Evolutionary conservation across 805 yeast genomes (phyloP).

Genomic region (Yamadazyma kitorensis): DNA sequence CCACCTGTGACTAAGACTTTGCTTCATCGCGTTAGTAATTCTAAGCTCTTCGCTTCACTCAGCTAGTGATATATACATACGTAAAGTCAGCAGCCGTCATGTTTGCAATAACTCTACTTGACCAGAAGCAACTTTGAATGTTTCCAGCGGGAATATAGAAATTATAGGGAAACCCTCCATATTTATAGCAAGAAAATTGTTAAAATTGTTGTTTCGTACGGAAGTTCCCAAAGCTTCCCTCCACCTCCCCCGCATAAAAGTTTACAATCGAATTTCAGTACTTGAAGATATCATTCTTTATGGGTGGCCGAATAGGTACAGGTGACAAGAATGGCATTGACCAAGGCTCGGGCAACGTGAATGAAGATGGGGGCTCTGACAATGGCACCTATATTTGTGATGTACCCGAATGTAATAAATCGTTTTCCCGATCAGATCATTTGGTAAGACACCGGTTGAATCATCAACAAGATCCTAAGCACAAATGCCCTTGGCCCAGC

Average conservation of each 20-base stretch:
- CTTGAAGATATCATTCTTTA: no score
- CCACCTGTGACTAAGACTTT: slow-evolving; percentile 18
- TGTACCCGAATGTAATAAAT: slow-evolving; percentile 7
- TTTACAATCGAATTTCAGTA: not conserved
- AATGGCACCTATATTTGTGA: slow-evolving; percentile 3
- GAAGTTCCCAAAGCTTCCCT: no score
- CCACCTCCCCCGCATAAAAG: not conserved
- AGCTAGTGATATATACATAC: slow-evolving; percentile 2
- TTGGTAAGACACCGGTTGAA: slow-evolving; percentile 12
- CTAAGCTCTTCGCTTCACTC: not conserved
- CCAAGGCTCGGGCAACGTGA: no score
- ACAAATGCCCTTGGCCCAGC: slow-evolving; percentile 11
- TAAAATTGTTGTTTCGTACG: no score
- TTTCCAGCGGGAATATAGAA: no score
- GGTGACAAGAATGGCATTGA: no score
- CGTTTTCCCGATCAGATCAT: slow-evolving; percentile 13
- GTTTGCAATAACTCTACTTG: no score
- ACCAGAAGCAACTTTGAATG: no score
- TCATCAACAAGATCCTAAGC: slow-evolving; percentile 4
- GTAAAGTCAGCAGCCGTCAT: slow-evolving; percentile 9
- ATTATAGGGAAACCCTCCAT: no score
- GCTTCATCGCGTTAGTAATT: slow-evolving; percentile 3
- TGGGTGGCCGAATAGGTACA: no score
- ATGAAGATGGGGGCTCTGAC: no score
- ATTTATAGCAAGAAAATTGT: no score